Percentiles rank a stretch among this genome's conserved stretches.
These are phyloP conservation scores for Sporobolomyces roseus DNA, from an alignment of 768 basidiomycete genomes.

Conservation along the genomic window DNA sequence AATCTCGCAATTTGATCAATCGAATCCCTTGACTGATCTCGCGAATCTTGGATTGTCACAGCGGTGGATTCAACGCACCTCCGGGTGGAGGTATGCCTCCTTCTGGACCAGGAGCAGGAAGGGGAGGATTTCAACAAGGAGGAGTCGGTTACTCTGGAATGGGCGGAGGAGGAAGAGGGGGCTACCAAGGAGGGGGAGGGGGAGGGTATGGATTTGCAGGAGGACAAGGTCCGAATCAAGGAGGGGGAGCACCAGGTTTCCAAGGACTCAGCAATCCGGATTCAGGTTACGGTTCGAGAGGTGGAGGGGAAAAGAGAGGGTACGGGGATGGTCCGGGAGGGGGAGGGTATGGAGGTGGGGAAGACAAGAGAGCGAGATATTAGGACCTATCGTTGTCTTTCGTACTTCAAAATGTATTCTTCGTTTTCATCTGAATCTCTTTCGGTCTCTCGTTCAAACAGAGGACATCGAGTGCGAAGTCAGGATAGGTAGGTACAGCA, in stretches of 20 bases:
- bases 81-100: conserved; percentile 16
- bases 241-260: conserved; percentile 52
- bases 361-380: conserved; percentile 39
- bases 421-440: background rate
- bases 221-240: background rate
- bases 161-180: conserved; percentile 46
- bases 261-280: conserved; percentile 54
- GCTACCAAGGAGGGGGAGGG: background rate
- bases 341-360: conserved; percentile 22
- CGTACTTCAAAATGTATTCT: no score
- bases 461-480: no score
- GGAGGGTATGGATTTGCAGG: background rate
- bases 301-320: conserved; percentile 44
- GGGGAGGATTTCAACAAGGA: conserved; percentile 15
- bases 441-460: background rate
- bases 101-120: background rate
- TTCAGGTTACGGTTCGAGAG: conserved; percentile 56
- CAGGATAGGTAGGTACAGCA: no score
- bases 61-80: conserved; percentile 9
- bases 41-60: background rate
- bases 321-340: conserved; percentile 16
- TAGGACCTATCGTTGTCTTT: background rate
- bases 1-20: no score
- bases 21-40: background rate
- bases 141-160: no score